Percentiles rank a stretch among this genome's conserved stretches.
Evolutionary conservation across 306 rosid genomes (phyloP).

Genomic region (Senna tora): DNA sequence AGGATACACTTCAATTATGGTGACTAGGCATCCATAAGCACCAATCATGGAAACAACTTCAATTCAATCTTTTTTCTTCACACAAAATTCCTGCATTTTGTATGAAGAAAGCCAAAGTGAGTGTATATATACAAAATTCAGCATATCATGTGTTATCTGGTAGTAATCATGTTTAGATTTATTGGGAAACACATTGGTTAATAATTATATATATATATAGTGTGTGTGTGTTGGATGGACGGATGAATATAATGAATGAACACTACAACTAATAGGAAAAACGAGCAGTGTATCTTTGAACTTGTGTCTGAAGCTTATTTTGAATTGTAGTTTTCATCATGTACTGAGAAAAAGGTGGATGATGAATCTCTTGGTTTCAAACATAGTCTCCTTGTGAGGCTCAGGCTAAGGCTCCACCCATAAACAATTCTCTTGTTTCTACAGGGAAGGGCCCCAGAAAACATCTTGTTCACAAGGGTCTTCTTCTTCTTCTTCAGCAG

Average conservation of each 20-base stretch:
- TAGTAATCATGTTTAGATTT: slow-evolving; percentile 17
- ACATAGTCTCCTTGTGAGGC: slow-evolving; percentile 42
- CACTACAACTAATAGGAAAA: slow-evolving; percentile 39
- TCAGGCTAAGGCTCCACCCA: slow-evolving; percentile 31
- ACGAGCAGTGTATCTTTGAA: slow-evolving; percentile 50
- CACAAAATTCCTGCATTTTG: slow-evolving; percentile 68
- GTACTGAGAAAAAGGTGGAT: slow-evolving; percentile 41
- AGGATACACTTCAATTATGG: slow-evolving; percentile 64
- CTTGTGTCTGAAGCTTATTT: slow-evolving; percentile 40
- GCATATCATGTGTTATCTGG: not conserved
- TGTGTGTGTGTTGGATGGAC: slow-evolving; percentile 27
- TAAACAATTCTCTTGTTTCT: too few species aligned
- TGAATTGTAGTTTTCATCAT: slow-evolving; percentile 61
- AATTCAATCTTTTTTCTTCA: slow-evolving; percentile 61
- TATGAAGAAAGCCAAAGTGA: slow-evolving; percentile 20
- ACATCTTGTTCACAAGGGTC: too few species aligned
- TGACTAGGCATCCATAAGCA: slow-evolving; percentile 56
- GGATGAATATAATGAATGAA: too few species aligned
- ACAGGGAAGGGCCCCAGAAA: too few species aligned
- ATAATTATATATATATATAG: not conserved
- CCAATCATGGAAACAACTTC: slow-evolving; percentile 70
- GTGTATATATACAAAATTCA: too few species aligned
- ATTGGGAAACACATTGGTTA: slow-evolving; percentile 28
- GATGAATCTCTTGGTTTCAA: slow-evolving; percentile 46
- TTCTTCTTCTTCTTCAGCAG: too few species aligned